A percentile compares a stretch with the other conserved stretches of the same genome.
These are phyloP conservation scores for Phellopilus nigrolimitatus DNA, from an alignment of 1,284 basidiomycete genomes.

Conservation along the genomic window DNA sequence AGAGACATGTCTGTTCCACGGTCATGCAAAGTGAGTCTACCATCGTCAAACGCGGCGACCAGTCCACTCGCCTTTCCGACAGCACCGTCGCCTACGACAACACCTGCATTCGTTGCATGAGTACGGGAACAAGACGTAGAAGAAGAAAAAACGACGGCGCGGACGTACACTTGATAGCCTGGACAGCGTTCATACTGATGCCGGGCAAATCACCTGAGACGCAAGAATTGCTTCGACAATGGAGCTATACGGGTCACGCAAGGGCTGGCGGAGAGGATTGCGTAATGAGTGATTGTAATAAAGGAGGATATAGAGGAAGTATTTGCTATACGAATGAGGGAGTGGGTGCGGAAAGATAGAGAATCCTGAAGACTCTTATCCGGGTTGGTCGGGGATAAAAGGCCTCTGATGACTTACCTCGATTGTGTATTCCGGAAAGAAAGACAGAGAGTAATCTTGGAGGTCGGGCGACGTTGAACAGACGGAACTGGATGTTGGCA, in stretches of 20 bases:
- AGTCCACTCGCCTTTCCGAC: conserved; percentile 84
- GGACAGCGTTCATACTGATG: conserved; percentile 48
- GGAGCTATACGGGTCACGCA: conserved; percentile 1
- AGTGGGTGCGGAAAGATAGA: too few species aligned
- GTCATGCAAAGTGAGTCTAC: conserved; percentile 17
- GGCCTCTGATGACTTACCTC: not conserved
- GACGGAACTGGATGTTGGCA: conserved; percentile 1
- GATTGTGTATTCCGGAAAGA: not conserved
- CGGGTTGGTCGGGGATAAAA: not conserved
- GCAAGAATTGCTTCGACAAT: conserved; percentile 1
- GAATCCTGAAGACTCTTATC: not conserved
- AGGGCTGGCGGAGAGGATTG: not conserved
- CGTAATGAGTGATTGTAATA: conserved; percentile 6
- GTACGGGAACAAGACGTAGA: conserved; percentile 24
- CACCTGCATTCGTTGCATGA: conserved; percentile 54
- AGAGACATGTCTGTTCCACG: conserved; percentile 79
- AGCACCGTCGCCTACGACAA: conserved; percentile 99
- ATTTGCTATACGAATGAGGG: not conserved
- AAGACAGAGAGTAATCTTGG: not conserved
- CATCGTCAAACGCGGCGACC: conserved; percentile 5
- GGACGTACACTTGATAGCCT: conserved; percentile 63
- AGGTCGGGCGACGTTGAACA: not conserved
- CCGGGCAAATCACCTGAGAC: conserved; percentile 4
- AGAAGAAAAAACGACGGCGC: conserved; percentile 13
- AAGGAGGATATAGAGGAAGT: conserved; percentile 9